Evolutionary conservation across 345 rosid genomes (phyloP), one percentile per base, ranked within the genome.

Genomic region (Brassica rapa): DNA sequence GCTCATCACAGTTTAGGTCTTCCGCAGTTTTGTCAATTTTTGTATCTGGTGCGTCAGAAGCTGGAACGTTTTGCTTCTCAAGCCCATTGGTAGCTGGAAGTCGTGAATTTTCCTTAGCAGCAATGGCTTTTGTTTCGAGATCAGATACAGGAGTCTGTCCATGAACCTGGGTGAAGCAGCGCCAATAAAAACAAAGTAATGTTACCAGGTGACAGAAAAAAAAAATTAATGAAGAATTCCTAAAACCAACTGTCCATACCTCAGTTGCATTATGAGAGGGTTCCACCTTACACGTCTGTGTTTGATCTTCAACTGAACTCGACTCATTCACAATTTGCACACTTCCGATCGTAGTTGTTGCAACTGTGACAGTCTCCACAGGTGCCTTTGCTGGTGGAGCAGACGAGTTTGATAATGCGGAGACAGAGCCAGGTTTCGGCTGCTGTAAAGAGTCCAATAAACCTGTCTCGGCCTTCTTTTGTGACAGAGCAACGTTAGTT

Each of bases 281-380:
- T 64, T 83, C 88, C 77, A 80, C 88, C 74, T 82, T 85, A 62
- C 76, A 78, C 30, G 53, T 39, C 77, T 80, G 82, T 80, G 82
- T 85, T 74, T 85, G 90, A 68, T 90, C 87, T 78, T 89, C 86
- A 3, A 82, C 83, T 70, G 91, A 85, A 76, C 84, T 88, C 43
- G 88, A 85, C 77, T 87, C 72, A 77, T 84, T 77, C 82, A 86
- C 68, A 69, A 49, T 69, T 64, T 85, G 86, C 70, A 16, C 85
- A 64, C 67, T 86, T 70, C 81, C 74, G 21, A 57, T 83, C 24
- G 86, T 93, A 71, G 65, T 53, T 62, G 64, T 80, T 43, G 78
- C 21, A 57, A 82, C 83, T 70, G 71, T 65, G 29, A 80, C 62
- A 63, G 68, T 70, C 55, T 76, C 79, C 4, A 70, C 77, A 63